Evolutionary conservation across 129 eudicot genomes (phyloP), one percentile per base, ranked within the genome.

Genomic region (Kitagawia praeruptora): DNA sequence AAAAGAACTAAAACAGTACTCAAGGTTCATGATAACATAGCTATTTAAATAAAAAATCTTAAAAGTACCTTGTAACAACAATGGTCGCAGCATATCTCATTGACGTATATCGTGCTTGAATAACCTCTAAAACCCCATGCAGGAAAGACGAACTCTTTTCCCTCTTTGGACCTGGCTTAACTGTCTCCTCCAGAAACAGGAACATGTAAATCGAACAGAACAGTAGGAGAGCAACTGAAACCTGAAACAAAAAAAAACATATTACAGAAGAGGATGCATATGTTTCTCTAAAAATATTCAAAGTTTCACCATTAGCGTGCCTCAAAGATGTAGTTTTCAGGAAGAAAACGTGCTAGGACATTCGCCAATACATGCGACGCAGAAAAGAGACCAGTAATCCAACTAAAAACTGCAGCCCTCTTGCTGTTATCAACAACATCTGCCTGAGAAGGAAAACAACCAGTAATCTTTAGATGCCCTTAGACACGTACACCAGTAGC

Each of bases 381-480:
- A 75, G 98, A 94, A 84, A 90, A 94, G 61, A 94, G 86, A 77
- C 98, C 97, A 13, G 96, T 90, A 77, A 92, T 90, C 98, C 97
- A 94, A 80, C 97, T 89, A 79, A 91, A 88, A 79, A 85, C 93
- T 63, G 97, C 89, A 73, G 96, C 91, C 80, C 97, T 86, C 38
- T 83, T 88, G 76, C 89, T 84, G 41, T 78, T 86, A 82, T 94
- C 93, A 37, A 92, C 82, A 45, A 92, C 86, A 88, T 94, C 97
- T 54, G 98, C 98, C 97, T 94, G 83, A 80, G 77, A 80, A 28
- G 28, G 25, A 16, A 40, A 41, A 44, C 13, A 80, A 25, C 64
- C 19, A 4, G 15, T 63, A 46, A 83, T 49, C 48, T 27, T 25
- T 75, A 76, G n/a, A 0, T 23, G 45, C 28, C 9, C 70, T 39